Evolutionary conservation across 257 asterid species (phyloP).

Genomic region (Nicotiana attenuata): DNA sequence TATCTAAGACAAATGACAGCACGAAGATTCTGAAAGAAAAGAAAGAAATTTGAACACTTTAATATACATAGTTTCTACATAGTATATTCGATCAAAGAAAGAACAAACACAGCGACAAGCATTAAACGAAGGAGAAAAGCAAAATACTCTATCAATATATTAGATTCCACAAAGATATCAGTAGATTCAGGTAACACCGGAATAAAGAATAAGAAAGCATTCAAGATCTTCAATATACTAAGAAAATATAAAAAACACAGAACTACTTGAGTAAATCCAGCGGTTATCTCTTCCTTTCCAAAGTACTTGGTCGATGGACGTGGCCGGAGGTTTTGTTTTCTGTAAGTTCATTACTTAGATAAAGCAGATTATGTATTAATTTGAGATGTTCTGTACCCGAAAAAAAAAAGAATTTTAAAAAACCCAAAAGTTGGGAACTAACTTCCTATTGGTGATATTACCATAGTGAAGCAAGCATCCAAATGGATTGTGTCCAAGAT

Average conservation of each 20-base stretch:
- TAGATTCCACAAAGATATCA: not conserved
- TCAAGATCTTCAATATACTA: not conserved
- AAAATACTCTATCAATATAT: not conserved
- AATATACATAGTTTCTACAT: not conserved
- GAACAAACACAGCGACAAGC: not conserved
- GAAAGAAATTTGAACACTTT: not conserved
- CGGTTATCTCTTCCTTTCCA: not conserved
- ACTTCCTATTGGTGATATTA: not conserved
- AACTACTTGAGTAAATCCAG: not conserved
- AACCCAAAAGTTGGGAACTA: not conserved
- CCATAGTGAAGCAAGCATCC: not conserved
- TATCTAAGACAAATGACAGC: not conserved
- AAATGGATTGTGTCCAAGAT: not conserved
- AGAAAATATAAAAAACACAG: not conserved
- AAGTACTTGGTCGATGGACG: not conserved
- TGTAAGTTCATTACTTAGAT: not conserved
- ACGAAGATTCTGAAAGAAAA: not conserved
- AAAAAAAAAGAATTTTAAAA: not conserved
- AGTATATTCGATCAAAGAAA: not conserved
- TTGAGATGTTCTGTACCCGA: not conserved
- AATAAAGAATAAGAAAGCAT: not conserved
- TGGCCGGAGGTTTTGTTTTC: not conserved
- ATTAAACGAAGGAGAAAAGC: not conserved
- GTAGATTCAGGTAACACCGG: not conserved
- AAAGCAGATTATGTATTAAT: not conserved